Evolutionary conservation across 306 rosid genomes (phyloP).

Genomic region (Casuarina glauca): DNA sequence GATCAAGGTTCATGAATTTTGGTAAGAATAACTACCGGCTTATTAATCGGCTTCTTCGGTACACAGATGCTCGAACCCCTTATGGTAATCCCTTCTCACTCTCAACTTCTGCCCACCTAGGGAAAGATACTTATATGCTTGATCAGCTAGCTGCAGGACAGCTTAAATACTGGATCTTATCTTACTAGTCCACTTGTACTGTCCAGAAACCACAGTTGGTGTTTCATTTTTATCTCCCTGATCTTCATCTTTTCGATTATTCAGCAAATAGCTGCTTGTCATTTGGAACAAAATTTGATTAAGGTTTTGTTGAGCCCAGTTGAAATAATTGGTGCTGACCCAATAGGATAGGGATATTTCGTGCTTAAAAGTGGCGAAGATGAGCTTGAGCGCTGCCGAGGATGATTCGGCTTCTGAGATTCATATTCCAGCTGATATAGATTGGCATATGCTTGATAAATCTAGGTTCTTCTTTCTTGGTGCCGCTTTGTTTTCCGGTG

Average conservation of each 20-base stretch:
- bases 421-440: constrained; percentile 81
- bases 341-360: constrained; percentile 3
- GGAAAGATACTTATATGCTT: constrained; percentile 13
- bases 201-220: background rate
- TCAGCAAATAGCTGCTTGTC: no score
- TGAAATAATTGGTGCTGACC: no score
- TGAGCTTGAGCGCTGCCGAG: constrained; percentile 71
- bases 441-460: constrained; percentile 97
- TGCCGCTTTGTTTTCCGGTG: constrained; percentile 93
- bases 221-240: background rate
- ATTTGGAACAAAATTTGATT: no score
- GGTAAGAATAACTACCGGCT: constrained; percentile 37
- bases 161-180: background rate
- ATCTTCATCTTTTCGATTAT: no score
- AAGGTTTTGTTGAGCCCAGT: no score
- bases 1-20: constrained; percentile 32
- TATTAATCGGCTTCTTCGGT: constrained; percentile 25
- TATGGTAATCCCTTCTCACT: constrained; percentile 43
- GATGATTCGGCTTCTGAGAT: constrained; percentile 77
- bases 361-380: constrained; percentile 61
- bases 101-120: constrained; percentile 44
- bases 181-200: background rate
- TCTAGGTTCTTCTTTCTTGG: constrained; percentile 90
- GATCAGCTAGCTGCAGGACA: background rate
- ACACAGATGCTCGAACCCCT: constrained; percentile 43